A percentile compares a stretch with the other conserved stretches of the same genome.
These are phyloP conservation scores for Sistotremastrum niveocremeum DNA, from an alignment of 768 basidiomycete genomes.

Conservation along the genomic window DNA sequence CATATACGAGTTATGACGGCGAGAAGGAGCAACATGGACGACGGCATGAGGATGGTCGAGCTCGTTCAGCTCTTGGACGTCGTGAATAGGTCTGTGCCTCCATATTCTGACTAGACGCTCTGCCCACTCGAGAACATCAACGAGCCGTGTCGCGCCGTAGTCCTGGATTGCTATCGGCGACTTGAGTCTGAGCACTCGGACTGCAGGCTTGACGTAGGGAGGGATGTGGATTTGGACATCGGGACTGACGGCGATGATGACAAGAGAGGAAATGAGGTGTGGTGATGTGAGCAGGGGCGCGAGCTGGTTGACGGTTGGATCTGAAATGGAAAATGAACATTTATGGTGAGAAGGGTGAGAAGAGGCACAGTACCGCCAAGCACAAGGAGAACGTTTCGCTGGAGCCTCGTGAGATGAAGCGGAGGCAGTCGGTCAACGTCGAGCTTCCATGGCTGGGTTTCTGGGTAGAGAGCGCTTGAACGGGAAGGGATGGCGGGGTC, in stretches of 20 bases:
- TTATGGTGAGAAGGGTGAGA: background rate
- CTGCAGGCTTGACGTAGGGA: slow-evolving; percentile 16
- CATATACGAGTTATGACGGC: too few species aligned
- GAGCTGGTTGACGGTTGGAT: slow-evolving; percentile 19
- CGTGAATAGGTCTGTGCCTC: slow-evolving; percentile 19
- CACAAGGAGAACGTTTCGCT: slow-evolving; percentile 22
- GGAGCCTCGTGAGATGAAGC: slow-evolving; percentile 9
- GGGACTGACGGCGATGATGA: slow-evolving; percentile 21
- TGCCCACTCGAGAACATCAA: slow-evolving; percentile 25
- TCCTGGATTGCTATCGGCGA: slow-evolving; percentile 20
- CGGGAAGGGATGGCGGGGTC: slow-evolving; percentile 10
- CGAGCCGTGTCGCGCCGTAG: slow-evolving; percentile 21
- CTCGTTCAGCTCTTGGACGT: slow-evolving; percentile 13
- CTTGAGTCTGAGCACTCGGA: slow-evolving; percentile 21
- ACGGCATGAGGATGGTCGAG: slow-evolving; percentile 4
- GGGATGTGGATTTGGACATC: slow-evolving; percentile 13
- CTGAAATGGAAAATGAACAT: slow-evolving; percentile 9
- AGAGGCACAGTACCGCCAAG: slow-evolving; percentile 19
- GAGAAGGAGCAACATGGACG: slow-evolving; percentile 7
- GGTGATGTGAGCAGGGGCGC: slow-evolving; percentile 20
- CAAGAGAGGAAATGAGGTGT: slow-evolving; percentile 21
- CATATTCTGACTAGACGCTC: slow-evolving; percentile 25
- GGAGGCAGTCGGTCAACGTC: slow-evolving; percentile 12
- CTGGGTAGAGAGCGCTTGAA: background rate
- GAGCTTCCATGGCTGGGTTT: slow-evolving; percentile 16